A percentile compares a stretch with the other conserved stretches of the same genome.
phyloP scores from a whole-genome alignment of 2,329 filamentous ascomycete species.

The Fusarium sp. region DNA sequence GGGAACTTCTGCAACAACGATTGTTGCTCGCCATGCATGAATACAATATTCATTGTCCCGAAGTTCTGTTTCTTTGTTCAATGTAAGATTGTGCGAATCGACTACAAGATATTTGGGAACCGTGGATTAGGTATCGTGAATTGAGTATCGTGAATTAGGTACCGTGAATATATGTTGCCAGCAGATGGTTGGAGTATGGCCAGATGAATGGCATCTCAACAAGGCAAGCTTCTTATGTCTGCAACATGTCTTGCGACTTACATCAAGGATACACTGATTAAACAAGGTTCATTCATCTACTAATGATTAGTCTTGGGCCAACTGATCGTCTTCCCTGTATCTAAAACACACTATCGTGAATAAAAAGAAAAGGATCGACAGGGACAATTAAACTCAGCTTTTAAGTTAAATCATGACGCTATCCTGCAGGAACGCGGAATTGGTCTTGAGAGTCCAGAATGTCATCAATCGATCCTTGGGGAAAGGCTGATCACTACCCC shows the following conservation, averaged over 20 bases:
- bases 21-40: neutral
- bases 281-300: neutral
- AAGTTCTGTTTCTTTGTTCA: neutral
- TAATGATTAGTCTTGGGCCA: neutral
- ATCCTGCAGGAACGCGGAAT: slow-evolving; percentile 19
- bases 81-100: neutral
- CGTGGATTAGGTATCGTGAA: neutral
- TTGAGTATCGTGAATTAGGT: neutral
- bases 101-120: neutral
- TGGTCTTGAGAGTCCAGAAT: neutral
- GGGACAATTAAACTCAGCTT: slow-evolving; percentile 23
- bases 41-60: neutral
- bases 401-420: slow-evolving; percentile 36
- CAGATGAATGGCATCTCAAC: neutral
- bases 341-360: neutral
- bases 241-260: neutral
- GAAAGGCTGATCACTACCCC: slow-evolving; percentile 15
- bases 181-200: neutral
- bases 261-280: neutral
- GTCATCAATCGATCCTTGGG: neutral
- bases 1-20: neutral
- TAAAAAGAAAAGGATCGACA: slow-evolving; percentile 3
- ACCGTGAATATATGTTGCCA: neutral
- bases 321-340: neutral
- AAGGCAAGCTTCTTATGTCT: neutral